Conservation (phyloP, 768 basidiomycete species). For the Nidularia sp. region DNA sequence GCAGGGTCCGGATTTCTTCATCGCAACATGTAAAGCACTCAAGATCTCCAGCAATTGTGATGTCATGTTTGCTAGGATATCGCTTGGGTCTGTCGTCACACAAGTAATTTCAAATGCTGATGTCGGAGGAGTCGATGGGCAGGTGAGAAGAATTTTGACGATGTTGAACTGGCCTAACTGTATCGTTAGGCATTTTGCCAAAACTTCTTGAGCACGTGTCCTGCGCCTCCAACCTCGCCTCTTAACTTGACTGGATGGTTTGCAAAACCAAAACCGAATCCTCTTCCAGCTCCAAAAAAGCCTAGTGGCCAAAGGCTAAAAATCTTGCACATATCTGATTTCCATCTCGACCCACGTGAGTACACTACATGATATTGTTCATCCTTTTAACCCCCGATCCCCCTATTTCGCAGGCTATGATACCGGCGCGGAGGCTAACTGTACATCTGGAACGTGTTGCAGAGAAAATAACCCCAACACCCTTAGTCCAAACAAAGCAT, state of each 20-base stretch:
- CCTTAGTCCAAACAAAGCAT: constrained; percentile 41
- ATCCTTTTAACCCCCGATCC: background rate
- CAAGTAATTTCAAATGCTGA: constrained; percentile 72
- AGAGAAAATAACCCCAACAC: constrained; percentile 48
- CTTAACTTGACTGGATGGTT: constrained; percentile 70
- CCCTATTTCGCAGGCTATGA: constrained; percentile 47
- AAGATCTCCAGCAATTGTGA: constrained; percentile 49
- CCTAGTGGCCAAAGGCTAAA: constrained; percentile 65
- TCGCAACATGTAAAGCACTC: constrained; percentile 56
- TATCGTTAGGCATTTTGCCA: constrained; percentile 48
- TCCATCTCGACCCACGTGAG: constrained; percentile 72
- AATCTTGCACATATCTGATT: constrained; percentile 73
- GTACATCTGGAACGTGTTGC: constrained; percentile 64
- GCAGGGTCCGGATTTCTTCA: constrained; percentile 51
- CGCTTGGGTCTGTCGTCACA: constrained; percentile 57
- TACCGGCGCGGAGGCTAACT: constrained; percentile 70
- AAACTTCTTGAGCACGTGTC: constrained; percentile 53
- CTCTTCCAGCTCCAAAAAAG: constrained; percentile 53
- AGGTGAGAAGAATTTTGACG: constrained; percentile 33
- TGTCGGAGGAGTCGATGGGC: constrained; percentile 69
- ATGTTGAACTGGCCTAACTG: background rate
- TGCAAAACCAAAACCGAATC: constrained; percentile 70
- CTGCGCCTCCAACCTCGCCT: constrained; percentile 51
- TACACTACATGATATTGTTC: background rate
- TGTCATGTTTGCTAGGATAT: constrained; percentile 38